Percentiles rank a stretch among this genome's conserved stretches.
Conservation (phyloP, 352 stramenopile species). For the Globisporangium perplexum region DNA sequence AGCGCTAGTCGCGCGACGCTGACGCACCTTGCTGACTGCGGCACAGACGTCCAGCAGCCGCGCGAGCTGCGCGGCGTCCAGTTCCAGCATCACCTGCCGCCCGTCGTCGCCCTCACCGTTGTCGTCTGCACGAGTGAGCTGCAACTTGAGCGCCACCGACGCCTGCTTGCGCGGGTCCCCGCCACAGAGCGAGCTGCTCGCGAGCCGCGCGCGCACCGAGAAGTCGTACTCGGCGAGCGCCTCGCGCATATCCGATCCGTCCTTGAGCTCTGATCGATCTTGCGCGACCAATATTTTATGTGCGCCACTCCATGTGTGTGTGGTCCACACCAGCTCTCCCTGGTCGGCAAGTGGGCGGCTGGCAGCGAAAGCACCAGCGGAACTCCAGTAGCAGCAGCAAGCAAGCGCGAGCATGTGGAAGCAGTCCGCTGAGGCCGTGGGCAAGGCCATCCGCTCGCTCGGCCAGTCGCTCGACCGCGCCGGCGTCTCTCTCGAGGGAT, state of each 20-base stretch:
- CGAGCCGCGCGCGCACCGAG: conserved; percentile 61
- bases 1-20: too few species aligned
- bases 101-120: conserved; percentile 23
- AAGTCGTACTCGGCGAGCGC: conserved; percentile 65
- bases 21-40: conserved; percentile 23
- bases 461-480: conserved; percentile 84
- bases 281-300: too few species aligned
- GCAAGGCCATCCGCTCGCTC: conserved; percentile 80
- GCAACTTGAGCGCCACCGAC: conserved; percentile 52
- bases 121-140: conserved; percentile 18
- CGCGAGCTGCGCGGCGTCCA: conserved; percentile 31
- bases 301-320: neutral
- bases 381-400: conserved; percentile 22
- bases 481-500: conserved; percentile 75
- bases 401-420: conserved; percentile 43
- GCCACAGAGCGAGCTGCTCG: conserved; percentile 48
- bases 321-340: neutral
- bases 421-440: conserved; percentile 56
- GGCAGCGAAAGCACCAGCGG: conserved; percentile 13
- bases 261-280: too few species aligned
- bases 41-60: conserved; percentile 33
- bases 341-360: neutral
- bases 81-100: conserved; percentile 45
- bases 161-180: conserved; percentile 22
- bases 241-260: too few species aligned